Conservation (phyloP, 108 stramenopile species). For the Skeletonema tropicum region DNA sequence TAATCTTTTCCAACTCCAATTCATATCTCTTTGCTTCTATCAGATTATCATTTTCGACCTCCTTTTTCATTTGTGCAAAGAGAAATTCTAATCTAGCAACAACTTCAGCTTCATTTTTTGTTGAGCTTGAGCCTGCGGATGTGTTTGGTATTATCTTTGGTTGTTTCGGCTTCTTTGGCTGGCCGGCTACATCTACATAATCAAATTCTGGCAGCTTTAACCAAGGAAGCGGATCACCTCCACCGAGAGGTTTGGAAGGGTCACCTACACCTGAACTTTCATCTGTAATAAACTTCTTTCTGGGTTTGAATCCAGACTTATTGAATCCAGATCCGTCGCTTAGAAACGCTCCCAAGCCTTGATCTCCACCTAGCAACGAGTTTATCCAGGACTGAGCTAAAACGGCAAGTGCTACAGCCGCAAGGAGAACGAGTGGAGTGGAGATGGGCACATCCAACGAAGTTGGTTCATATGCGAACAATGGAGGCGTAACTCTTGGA, state of each 20-base stretch:
- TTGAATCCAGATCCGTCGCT: constrained; percentile 68
- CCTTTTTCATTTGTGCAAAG: constrained; percentile 33
- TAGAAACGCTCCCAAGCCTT: constrained; percentile 74
- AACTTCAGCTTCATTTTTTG: constrained; percentile 20
- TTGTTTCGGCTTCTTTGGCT: constrained; percentile 29
- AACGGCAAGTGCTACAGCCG: constrained; percentile 51
- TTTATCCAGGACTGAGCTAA: constrained; percentile 72
- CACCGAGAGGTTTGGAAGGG: constrained; percentile 12
- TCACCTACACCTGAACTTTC: background rate
- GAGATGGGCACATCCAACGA: background rate
- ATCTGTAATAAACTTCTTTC: background rate
- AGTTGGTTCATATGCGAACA: background rate
- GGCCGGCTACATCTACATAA: constrained; percentile 84
- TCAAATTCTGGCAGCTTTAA: constrained; percentile 71
- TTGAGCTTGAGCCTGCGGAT: background rate
- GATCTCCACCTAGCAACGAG: constrained; percentile 63
- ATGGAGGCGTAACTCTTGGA: background rate
- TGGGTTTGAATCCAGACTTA: constrained; percentile 56
- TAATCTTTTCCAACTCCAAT: constrained; percentile 54
- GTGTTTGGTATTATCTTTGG: background rate
- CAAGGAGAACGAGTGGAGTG: constrained; percentile 27
- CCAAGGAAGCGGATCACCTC: constrained; percentile 77
- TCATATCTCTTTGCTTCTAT: constrained; percentile 48
- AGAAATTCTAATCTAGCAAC: constrained; percentile 53
- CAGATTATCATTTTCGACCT: constrained; percentile 51